Evolutionary conservation across 768 basidiomycete genomes (phyloP).

Genomic region (Pleurotus tuber-regium): DNA sequence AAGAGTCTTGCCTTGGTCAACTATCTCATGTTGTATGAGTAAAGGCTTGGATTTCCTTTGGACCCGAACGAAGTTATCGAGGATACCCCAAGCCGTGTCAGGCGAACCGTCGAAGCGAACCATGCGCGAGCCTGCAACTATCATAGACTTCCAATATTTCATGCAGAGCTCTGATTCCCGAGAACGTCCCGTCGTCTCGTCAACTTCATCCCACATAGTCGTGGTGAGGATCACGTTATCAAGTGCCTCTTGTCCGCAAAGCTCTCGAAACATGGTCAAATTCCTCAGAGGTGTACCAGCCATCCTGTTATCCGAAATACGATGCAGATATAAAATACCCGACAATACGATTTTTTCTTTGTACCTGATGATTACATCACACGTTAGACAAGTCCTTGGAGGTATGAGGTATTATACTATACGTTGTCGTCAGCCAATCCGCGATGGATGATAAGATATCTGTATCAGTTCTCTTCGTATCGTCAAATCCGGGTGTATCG

Average conservation of each 20-base stretch:
- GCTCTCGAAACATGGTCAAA: constrained; percentile 4
- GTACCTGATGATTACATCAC: background rate
- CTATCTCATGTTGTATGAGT: constrained; percentile 4
- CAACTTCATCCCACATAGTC: constrained; percentile 8
- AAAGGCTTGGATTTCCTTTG: background rate
- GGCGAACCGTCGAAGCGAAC: background rate
- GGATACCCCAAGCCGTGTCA: constrained; percentile 4
- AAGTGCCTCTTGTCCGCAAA: constrained; percentile 8
- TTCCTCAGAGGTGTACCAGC: constrained; percentile 9
- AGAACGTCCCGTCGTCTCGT: background rate
- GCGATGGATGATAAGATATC: constrained; percentile 22
- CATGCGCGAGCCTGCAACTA: constrained; percentile 3
- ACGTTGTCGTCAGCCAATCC: constrained; percentile 26
- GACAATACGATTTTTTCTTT: constrained; percentile 6
- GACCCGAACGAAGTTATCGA: background rate
- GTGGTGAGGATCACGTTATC: constrained; percentile 10
- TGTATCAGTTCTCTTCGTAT: constrained; percentile 19
- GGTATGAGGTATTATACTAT: background rate
- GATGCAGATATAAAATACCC: constrained; percentile 7
- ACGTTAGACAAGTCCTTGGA: background rate
- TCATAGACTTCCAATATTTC: constrained; percentile 9
- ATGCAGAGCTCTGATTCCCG: constrained; percentile 2
- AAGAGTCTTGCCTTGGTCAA: constrained; percentile 7
- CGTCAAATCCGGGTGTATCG: constrained; percentile 31
- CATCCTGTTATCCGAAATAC: constrained; percentile 11